Percentiles rank a stretch among this genome's conserved stretches.
Conservation (phyloP, 1,284 basidiomycete genomes). For the Singerocomus inundabilis region DNA sequence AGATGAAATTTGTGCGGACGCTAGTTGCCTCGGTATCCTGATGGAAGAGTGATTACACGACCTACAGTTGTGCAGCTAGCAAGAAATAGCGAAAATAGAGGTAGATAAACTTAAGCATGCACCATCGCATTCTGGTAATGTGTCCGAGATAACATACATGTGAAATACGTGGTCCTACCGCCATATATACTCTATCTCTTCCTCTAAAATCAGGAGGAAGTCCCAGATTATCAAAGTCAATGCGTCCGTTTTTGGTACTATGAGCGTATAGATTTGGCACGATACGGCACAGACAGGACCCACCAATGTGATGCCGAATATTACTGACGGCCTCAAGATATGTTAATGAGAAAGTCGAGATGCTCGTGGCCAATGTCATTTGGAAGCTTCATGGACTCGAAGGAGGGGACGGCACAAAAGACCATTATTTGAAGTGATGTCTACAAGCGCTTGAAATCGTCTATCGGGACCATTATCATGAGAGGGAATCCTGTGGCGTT, state of each 20-base stretch:
- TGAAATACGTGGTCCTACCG: constrained; percentile 9
- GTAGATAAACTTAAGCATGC: constrained; percentile 22
- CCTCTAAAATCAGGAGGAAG: constrained; percentile 11
- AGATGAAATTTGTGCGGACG: constrained; percentile 13
- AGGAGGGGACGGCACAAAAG: no score
- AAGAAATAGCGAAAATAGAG: constrained; percentile 23
- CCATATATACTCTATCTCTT: constrained; percentile 26
- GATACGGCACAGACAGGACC: no score
- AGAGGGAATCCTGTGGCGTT: no score
- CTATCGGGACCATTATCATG: no score
- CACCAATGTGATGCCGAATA: no score
- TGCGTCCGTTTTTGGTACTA: background rate
- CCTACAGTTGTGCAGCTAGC: constrained; percentile 19
- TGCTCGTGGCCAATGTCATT: no score
- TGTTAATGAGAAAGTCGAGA: no score
- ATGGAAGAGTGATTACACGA: no score
- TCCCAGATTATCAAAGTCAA: background rate
- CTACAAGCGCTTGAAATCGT: no score
- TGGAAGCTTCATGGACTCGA: no score
- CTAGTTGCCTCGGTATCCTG: background rate
- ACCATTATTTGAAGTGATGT: no score
- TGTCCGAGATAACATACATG: background rate
- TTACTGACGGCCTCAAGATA: no score
- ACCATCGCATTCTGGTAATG: constrained; percentile 13
- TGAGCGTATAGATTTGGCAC: background rate